Conservation (phyloP, 306 rosid species). For the Cercis canadensis region DNA sequence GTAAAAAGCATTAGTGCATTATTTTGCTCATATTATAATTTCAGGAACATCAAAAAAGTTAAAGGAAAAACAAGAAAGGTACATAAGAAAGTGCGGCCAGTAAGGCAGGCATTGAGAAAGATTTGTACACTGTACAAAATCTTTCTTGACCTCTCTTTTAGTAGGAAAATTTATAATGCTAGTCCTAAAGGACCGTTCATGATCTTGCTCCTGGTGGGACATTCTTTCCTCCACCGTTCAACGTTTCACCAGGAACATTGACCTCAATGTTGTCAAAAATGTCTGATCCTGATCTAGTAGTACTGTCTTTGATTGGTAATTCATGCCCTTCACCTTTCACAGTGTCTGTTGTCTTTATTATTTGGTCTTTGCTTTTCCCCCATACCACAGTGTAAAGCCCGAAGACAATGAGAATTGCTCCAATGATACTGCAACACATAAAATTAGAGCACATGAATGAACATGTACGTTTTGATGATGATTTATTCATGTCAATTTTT, state of each 20-base stretch:
- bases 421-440: conserved; percentile 59
- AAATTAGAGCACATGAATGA: conserved; percentile 9
- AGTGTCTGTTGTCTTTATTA: conserved; percentile 14
- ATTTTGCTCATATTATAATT: conserved; percentile 39
- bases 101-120: conserved; percentile 31
- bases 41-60: conserved; percentile 4
- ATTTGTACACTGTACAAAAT: conserved; percentile 49
- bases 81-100: conserved; percentile 29
- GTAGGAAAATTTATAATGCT: conserved; percentile 36
- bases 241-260: conserved; percentile 34
- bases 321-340: conserved; percentile 49
- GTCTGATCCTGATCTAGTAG: conserved; percentile 34
- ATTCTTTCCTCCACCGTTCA: conserved; percentile 35
- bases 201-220: conserved; percentile 28
- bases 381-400: conserved; percentile 97
- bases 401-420: conserved; percentile 77
- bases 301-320: conserved; percentile 62
- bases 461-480: not conserved
- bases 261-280: conserved; percentile 38
- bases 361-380: conserved; percentile 86
- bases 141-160: conserved; percentile 39
- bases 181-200: conserved; percentile 31
- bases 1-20: conserved; percentile 42
- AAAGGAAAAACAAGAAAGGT: conserved; percentile 27
- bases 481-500: not conserved